Percentiles rank a stretch among this genome's conserved stretches.
Evolutionary conservation across 1,284 basidiomycete genomes (phyloP).

Genomic region (Tilletia setariae): DNA sequence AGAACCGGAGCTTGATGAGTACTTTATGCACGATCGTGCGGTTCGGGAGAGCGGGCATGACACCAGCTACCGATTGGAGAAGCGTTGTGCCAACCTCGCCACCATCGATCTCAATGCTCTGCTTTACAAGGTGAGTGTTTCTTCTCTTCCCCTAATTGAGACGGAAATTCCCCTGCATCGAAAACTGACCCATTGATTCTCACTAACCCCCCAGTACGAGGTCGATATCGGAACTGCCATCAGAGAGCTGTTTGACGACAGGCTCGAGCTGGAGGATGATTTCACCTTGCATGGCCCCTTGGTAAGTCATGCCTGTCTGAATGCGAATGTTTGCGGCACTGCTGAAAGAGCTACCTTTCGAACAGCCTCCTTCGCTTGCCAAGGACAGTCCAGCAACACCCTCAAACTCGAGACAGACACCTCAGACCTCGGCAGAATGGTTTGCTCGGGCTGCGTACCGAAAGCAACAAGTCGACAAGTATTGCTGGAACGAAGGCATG

Average conservation of each 20-base stretch:
- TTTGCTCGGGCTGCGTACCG: slow-evolving; percentile 48
- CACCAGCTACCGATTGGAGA: slow-evolving; percentile 95
- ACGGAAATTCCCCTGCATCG: slow-evolving; percentile 41
- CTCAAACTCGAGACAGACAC: slow-evolving; percentile 63
- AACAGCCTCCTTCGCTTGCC: slow-evolving; percentile 21
- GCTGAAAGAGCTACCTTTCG: slow-evolving; percentile 60
- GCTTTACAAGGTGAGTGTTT: slow-evolving; percentile 65
- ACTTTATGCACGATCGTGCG: slow-evolving; percentile 93
- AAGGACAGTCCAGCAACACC: slow-evolving; percentile 51
- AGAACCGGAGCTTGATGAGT: slow-evolving; percentile 89
- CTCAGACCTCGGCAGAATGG: slow-evolving; percentile 49
- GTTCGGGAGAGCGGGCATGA: slow-evolving; percentile 84
- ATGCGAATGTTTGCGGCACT: too few relatives aligned
- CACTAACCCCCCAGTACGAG: slow-evolving; percentile 39
- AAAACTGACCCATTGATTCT: not conserved
- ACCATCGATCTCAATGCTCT: slow-evolving; percentile 91
- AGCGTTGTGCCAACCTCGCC: slow-evolving; percentile 83
- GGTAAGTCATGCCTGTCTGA: not conserved
- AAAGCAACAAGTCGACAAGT: slow-evolving; percentile 77
- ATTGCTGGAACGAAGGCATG: slow-evolving; percentile 94
- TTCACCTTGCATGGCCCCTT: slow-evolving; percentile 59
- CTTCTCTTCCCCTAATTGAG: slow-evolving; percentile 61
- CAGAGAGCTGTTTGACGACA: slow-evolving; percentile 86
- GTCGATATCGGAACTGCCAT: slow-evolving; percentile 64
- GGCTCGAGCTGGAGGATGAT: slow-evolving; percentile 83